phyloP scores from a whole-genome alignment of 2,329 filamentous ascomycete genomes.

The Nemania sp. region DNA sequence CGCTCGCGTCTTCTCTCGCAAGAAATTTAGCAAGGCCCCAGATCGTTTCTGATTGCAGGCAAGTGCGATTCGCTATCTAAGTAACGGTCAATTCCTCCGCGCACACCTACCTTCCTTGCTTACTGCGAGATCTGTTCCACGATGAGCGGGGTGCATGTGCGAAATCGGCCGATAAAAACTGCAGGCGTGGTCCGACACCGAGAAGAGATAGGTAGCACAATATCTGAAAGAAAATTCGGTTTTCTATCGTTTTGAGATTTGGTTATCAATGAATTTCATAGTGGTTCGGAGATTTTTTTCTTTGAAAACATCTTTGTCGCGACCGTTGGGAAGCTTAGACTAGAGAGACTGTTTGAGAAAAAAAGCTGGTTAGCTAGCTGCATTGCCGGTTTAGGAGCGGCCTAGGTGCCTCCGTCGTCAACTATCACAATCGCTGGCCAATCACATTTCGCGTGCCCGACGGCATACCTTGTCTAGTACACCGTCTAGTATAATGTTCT shows the following conservation, averaged over 20 bases:
- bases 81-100: neutral
- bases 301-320: too few relatives aligned
- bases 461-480: too few relatives aligned
- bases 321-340: too few relatives aligned
- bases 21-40: neutral
- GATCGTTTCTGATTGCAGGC: neutral
- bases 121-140: neutral
- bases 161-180: slow-evolving; percentile 1
- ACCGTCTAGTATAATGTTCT: too few relatives aligned
- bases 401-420: slow-evolving; percentile 15
- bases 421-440: neutral
- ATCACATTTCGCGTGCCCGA: neutral
- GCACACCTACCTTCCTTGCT: slow-evolving; percentile 1
- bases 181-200: neutral
- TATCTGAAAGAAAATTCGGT: too few relatives aligned
- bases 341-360: too few relatives aligned
- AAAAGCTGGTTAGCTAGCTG: neutral
- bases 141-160: slow-evolving; percentile 4
- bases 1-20: neutral
- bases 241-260: too few relatives aligned
- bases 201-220: neutral
- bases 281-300: too few relatives aligned
- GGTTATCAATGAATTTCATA: too few relatives aligned
- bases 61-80: neutral
- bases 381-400: slow-evolving; percentile 15